Conservation (phyloP, 495 filamentous ascomycete species). For the Bombardia bombarda region DNA sequence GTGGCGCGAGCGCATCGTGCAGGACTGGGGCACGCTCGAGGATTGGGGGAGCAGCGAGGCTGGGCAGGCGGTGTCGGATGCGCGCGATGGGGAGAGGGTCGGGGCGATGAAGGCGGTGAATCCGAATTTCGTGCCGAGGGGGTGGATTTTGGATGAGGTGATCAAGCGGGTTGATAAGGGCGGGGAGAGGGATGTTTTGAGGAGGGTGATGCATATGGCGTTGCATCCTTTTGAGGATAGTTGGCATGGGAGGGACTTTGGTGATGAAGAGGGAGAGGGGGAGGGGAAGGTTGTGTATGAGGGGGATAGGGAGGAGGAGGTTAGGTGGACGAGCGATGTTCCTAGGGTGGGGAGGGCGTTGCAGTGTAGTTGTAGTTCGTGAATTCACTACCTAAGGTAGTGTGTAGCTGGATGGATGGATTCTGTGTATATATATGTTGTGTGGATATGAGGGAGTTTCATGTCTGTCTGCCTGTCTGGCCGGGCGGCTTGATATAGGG, state of each 20-base stretch:
- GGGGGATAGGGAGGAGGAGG: conserved; percentile 64
- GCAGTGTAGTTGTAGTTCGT: conserved; percentile 82
- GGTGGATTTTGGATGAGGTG: conserved; percentile 90
- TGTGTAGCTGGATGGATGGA: too few species aligned
- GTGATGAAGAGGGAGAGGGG: conserved; percentile 29
- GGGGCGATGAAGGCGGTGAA: conserved; percentile 74
- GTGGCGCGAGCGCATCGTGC: conserved; percentile 58
- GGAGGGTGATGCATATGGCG: conserved; percentile 67
- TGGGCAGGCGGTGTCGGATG: conserved; percentile 31
- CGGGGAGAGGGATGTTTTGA: conserved; percentile 70
- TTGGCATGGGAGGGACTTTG: conserved; percentile 48
- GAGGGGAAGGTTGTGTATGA: conserved; percentile 20
- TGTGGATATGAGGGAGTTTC: too few species aligned
- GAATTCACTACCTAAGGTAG: conserved; percentile 5
- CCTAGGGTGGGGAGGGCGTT: conserved; percentile 66
- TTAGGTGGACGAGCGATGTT: conserved; percentile 81
- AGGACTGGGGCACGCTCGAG: conserved; percentile 75
- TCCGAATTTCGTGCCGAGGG: conserved; percentile 81
- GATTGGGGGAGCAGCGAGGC: conserved; percentile 31
- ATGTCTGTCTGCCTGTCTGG: too few species aligned
- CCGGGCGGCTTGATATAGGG: too few species aligned
- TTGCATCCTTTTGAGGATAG: conserved; percentile 74
- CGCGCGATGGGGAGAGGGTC: conserved; percentile 53
- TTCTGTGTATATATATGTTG: too few species aligned
- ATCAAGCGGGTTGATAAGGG: conserved; percentile 80